phyloP scores from a whole-genome alignment of 2,329 filamentous ascomycete genomes.

The Xylariaceae sp. region DNA sequence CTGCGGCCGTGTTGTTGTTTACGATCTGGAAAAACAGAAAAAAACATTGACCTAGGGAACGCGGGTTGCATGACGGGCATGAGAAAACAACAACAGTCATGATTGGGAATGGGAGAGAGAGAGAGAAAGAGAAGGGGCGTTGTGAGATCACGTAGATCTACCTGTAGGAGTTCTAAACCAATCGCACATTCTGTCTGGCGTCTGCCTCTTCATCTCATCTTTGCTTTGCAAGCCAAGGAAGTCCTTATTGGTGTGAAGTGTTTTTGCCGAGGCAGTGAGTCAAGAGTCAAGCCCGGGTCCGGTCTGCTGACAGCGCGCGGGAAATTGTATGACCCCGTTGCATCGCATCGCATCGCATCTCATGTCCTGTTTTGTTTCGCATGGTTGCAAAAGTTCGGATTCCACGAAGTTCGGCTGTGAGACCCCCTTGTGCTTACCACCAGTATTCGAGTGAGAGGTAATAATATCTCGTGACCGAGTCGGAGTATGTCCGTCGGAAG shows the following conservation, averaged over 20 bases:
- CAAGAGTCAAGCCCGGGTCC: background rate
- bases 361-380: too few relatives aligned
- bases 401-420: too few relatives aligned
- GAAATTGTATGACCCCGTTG: background rate
- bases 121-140: background rate
- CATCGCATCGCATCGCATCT: too few relatives aligned
- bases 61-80: background rate
- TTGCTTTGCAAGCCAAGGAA: background rate
- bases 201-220: too few relatives aligned
- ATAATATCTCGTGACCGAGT: too few relatives aligned
- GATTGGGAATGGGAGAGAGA: background rate
- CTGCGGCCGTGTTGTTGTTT: constrained; percentile 8
- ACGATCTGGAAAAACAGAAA: background rate
- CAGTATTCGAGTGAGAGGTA: too few relatives aligned
- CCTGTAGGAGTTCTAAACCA: background rate
- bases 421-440: too few relatives aligned
- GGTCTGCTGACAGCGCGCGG: background rate
- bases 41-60: constrained; percentile 1
- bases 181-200: background rate
- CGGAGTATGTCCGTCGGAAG: too few relatives aligned
- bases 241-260: background rate
- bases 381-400: too few relatives aligned
- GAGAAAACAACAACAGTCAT: background rate
- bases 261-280: background rate
- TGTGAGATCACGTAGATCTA: background rate